Evolutionary conservation across 768 basidiomycete species (phyloP).

Genomic region (Pilatotrama ljubarskyi): DNA sequence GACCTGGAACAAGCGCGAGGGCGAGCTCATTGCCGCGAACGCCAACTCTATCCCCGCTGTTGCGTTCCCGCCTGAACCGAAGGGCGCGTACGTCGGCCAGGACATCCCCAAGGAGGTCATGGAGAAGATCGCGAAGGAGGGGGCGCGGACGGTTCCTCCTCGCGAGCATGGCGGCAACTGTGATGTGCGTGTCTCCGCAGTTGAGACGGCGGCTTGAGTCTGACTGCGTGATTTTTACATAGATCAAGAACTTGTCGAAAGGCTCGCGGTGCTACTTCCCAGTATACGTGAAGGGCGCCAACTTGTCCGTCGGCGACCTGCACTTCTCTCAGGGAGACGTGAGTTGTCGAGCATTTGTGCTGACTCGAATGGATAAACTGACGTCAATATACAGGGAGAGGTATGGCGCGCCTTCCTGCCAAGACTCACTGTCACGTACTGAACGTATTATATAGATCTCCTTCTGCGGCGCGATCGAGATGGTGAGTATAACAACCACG

Average conservation of each 20-base stretch:
- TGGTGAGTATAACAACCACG: conserved; percentile 40
- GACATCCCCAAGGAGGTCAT: conserved; percentile 48
- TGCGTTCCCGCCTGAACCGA: conserved; percentile 60
- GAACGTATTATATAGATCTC: conserved; percentile 46
- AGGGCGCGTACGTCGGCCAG: conserved; percentile 70
- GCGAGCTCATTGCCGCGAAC: conserved; percentile 57
- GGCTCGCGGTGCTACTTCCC: conserved; percentile 77
- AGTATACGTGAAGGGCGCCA: conserved; percentile 74
- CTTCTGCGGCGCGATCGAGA: conserved; percentile 79
- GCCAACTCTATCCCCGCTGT: conserved; percentile 58
- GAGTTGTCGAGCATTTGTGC: conserved; percentile 19
- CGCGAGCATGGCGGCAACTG: conserved; percentile 83
- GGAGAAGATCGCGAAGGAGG: conserved; percentile 60
- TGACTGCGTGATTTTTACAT: not conserved
- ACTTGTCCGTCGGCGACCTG: conserved; percentile 75
- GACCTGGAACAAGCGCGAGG: conserved; percentile 75
- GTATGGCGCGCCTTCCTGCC: conserved; percentile 31
- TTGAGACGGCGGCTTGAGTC: not conserved
- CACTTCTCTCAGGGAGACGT: conserved; percentile 82
- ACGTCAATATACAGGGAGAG: conserved; percentile 47
- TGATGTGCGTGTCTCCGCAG: conserved; percentile 46
- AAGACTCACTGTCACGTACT: not conserved
- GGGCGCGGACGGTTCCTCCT: conserved; percentile 73
- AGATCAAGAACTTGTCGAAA: conserved; percentile 78
- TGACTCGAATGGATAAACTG: conserved; percentile 20